These are phyloP conservation scores for Beta macrorhiza DNA, from an alignment of 179 eudicot genomes.

Conservation along the genomic window DNA sequence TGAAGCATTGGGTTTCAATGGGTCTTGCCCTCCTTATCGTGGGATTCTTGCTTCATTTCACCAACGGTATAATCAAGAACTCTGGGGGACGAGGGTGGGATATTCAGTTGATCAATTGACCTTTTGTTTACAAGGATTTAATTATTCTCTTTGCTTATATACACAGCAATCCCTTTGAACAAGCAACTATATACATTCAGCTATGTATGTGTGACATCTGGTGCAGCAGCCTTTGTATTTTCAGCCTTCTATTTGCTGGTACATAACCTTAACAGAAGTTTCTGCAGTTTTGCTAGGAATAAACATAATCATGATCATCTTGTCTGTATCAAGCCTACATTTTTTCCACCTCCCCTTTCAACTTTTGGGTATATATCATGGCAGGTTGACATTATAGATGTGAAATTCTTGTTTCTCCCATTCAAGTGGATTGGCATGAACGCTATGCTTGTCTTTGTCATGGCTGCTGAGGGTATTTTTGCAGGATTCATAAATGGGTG, in stretches of 20 bases:
- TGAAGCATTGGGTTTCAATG: constrained; percentile 62
- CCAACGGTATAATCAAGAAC: constrained; percentile 47
- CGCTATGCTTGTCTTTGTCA: constrained; percentile 87
- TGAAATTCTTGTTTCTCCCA: constrained; percentile 56
- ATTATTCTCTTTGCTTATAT: constrained; percentile 18
- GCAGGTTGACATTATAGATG: constrained; percentile 67
- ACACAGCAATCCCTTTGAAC: constrained; percentile 80
- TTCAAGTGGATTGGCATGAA: constrained; percentile 97
- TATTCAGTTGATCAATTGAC: constrained; percentile 5
- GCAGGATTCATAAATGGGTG: constrained; percentile 86
- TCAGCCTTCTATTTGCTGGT: constrained; percentile 66
- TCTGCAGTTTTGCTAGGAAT: not conserved
- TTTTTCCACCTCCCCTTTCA: not conserved
- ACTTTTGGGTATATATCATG: constrained; percentile 17
- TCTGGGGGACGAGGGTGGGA: not conserved
- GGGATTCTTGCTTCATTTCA: constrained; percentile 72
- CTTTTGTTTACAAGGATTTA: not conserved
- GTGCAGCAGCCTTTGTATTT: constrained; percentile 80
- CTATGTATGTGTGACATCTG: constrained; percentile 81
- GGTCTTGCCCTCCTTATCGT: constrained; percentile 55
- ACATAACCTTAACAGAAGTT: constrained; percentile 15
- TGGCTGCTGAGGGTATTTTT: constrained; percentile 85
- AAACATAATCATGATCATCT: not conserved
- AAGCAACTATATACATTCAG: constrained; percentile 85
- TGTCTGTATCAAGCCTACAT: not conserved